phyloP scores from a whole-genome alignment of 306 rosid species.

The Rubus parviflorus region DNA sequence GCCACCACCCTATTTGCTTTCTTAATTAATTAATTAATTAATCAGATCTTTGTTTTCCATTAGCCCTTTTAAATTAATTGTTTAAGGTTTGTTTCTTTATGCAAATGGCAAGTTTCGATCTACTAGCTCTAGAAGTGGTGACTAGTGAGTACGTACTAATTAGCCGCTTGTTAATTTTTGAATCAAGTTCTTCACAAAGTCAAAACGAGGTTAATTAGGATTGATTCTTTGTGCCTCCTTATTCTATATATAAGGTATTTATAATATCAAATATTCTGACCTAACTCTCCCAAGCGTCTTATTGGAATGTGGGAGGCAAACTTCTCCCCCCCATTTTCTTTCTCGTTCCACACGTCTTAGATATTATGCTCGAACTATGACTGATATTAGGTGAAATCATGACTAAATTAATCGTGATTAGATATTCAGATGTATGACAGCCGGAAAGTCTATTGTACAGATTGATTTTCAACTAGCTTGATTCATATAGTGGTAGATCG shows the following conservation, averaged over 20 bases:
- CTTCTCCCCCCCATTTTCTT: neutral
- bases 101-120: slow-evolving; percentile 4
- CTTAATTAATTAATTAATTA: neutral
- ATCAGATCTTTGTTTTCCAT: neutral
- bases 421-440: no score
- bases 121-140: slow-evolving; percentile 25
- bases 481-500: no score
- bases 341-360: neutral
- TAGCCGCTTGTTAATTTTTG: slow-evolving; percentile 34
- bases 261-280: neutral
- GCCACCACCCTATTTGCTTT: neutral
- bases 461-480: no score
- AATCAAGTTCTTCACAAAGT: slow-evolving; percentile 39
- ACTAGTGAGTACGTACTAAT: neutral
- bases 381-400: neutral
- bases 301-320: neutral
- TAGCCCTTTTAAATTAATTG: neutral
- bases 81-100: neutral
- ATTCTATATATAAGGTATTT: neutral
- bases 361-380: neutral
- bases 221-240: slow-evolving; percentile 1
- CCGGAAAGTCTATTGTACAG: no score
- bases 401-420: neutral
- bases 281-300: neutral
- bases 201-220: slow-evolving; percentile 25